Percentiles rank a stretch among this genome's conserved stretches.
Evolutionary conservation across 495 filamentous ascomycete genomes (phyloP).

Genomic region (Penicillium subrubescens): DNA sequence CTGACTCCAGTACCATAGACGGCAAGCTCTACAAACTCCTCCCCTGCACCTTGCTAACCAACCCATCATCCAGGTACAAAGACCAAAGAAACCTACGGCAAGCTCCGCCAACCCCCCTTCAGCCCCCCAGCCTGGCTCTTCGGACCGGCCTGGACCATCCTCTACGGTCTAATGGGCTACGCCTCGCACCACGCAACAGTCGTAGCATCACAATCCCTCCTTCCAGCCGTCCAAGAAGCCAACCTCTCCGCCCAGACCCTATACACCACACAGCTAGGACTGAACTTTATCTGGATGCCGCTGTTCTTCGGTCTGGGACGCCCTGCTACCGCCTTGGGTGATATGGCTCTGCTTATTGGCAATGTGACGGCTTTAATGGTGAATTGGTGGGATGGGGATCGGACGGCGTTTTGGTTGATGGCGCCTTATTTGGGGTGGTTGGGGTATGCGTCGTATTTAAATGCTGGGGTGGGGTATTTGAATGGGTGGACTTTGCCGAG

Average conservation of each 20-base stretch:
- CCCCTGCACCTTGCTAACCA: background rate
- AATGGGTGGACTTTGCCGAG: slow-evolving; percentile 23
- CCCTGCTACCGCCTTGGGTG: slow-evolving; percentile 71
- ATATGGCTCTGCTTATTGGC: slow-evolving; percentile 72
- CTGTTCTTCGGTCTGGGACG: slow-evolving; percentile 78
- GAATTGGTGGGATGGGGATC: slow-evolving; percentile 73
- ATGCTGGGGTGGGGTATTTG: slow-evolving; percentile 20
- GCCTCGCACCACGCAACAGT: slow-evolving; percentile 70
- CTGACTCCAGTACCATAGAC: background rate
- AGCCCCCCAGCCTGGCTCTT: slow-evolving; percentile 80
- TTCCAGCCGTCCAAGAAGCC: slow-evolving; percentile 26
- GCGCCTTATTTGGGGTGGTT: slow-evolving; percentile 83
- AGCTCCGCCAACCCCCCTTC: slow-evolving; percentile 77
- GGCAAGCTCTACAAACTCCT: background rate
- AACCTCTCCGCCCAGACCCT: slow-evolving; percentile 52
- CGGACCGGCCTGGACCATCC: slow-evolving; percentile 79
- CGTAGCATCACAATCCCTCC: slow-evolving; percentile 53
- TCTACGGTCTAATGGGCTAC: slow-evolving; percentile 91
- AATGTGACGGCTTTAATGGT: slow-evolving; percentile 70
- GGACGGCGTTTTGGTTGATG: slow-evolving; percentile 68
- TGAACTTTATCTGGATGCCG: slow-evolving; percentile 92
- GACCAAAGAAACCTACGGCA: slow-evolving; percentile 63
- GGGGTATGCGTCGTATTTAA: slow-evolving; percentile 60
- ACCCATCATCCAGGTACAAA: slow-evolving; percentile 43
- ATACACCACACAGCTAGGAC: slow-evolving; percentile 79